Evolutionary conservation across 2,329 filamentous ascomycete species (phyloP), one percentile per base, ranked within the genome.

Genomic region (Decorospora gaudefroyi): DNA sequence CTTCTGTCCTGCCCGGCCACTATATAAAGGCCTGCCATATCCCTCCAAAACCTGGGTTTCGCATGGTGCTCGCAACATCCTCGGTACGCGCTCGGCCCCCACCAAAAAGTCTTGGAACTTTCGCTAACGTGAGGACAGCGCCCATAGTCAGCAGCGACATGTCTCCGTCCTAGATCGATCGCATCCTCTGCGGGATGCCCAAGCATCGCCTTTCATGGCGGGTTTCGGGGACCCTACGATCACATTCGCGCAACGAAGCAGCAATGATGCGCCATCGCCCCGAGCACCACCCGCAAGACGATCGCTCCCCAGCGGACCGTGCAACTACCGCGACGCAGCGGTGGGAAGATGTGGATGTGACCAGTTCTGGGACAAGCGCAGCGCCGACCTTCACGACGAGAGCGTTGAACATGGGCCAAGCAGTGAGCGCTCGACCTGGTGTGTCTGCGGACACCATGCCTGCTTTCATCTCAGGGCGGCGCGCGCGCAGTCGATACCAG

Each of bases 401-500:
- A 66, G 62, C 38, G 41, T 37, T 11, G 54, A 62, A 31, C 48
- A 64, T 39, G 58, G 51, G 22, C 44, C 56, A 9, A 48, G 52
- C 48, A 64, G 55, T 36, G 51, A 62, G 51, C 62, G 61, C 51
- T 67, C 65, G 15, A 73, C 74, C 2, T 73, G 62, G 66, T 82
- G 79, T 64, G 74, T 77, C 42, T 82, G 79, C 55, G 76, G 76
- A 27, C 79, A 82, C 61, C 79, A 82, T 71, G 78, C 78, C 5
- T 81, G 79, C 62, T 81, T 76, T 59, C 79, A 82, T 66, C 65
- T 72, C 19, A 55, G 47, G 29, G 54, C 50, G 28, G 42, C 57
- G 52, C 61, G 53, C 46, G 52, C 51, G 29, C 43, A 32, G 9
- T 40, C 46, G 33, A 46, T 53, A 29, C 40, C 49, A 28, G 36